A percentile compares a stretch with the other conserved stretches of the same genome.
Evolutionary conservation across 2,329 filamentous ascomycete genomes (phyloP).

Genomic region (Venturia carpophila): DNA sequence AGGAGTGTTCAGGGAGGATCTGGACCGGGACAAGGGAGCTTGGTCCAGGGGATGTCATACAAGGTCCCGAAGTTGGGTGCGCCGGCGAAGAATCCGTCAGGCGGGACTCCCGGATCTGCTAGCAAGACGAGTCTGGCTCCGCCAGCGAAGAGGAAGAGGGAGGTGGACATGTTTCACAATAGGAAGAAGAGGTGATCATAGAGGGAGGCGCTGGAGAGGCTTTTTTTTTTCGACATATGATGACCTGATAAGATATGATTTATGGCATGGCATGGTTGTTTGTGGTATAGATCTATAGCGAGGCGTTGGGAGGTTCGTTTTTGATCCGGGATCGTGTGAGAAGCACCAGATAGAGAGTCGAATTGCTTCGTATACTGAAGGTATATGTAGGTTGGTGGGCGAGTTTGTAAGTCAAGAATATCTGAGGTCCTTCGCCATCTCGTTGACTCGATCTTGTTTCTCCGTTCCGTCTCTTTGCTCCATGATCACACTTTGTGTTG

Average conservation of each 20-base stretch:
- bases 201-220: background rate
- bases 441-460: too few species aligned
- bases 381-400: background rate
- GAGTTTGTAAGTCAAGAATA: too few species aligned
- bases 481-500: too few species aligned
- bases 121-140: background rate
- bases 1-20: background rate
- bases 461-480: too few species aligned
- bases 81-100: background rate
- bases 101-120: background rate
- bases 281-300: background rate
- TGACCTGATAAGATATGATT: background rate
- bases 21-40: background rate
- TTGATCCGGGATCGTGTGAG: background rate
- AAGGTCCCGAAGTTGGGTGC: constrained; percentile 1
- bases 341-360: background rate
- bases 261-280: background rate
- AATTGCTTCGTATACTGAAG: background rate
- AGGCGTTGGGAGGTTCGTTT: background rate
- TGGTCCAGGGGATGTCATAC: background rate
- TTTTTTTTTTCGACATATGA: background rate
- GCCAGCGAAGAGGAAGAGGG: constrained; percentile 13
- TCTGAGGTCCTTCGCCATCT: too few species aligned
- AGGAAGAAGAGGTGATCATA: constrained; percentile 14
- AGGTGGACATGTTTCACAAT: constrained; percentile 7